Evolutionary conservation across 805 yeast species (phyloP), one percentile per base, ranked within the genome.

Genomic region (Wickerhamiella kurtzmanii): DNA sequence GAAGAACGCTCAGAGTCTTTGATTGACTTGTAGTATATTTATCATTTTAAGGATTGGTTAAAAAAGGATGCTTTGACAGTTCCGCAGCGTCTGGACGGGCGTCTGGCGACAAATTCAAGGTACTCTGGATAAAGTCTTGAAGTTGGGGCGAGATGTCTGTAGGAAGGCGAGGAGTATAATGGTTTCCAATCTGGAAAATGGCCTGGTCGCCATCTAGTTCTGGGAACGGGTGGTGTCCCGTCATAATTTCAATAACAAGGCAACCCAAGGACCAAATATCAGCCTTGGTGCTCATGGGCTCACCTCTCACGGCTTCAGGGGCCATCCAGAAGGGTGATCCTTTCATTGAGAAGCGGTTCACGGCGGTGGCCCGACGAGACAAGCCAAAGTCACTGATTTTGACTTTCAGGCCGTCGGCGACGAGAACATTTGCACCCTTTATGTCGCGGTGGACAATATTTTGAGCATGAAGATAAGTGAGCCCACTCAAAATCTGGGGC

Each of bases 261-360:
- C 97, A 92, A 0, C 97, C 98, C 8, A 94, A 81, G 0, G 96
- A 85, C 98, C 98, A 92, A 21, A 92, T 86, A 62, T 92, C 98
- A 0, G 95, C 95, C 63, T 85, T 86, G 36, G 82, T 79, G 1
- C 97, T 89, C 45, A 89, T 84, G 0, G 87, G 84, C 1, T 84
- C 80, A 16, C 47, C 47, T 57, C 87, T 85, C 16, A 92, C 97
- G 6, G 92, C 97, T 61, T 92, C 98, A 0, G 98, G 98, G 0
- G 98, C 97, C 98, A 92, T 92, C 97, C 98, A 92, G 60, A 81
- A 92, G 0, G 89, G 87, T 0, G 95, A 85, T 0, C 98, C 98
- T 64, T 89, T 96, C 45, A 86, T 66, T 0, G 95, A 86, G 1
- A 84, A 88, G 40, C 96, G 74, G 53, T 75, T 76, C 21, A 57